Evolutionary conservation across 257 asterid genomes (phyloP).

Genomic region (Parsonsia alboflavescens): DNA sequence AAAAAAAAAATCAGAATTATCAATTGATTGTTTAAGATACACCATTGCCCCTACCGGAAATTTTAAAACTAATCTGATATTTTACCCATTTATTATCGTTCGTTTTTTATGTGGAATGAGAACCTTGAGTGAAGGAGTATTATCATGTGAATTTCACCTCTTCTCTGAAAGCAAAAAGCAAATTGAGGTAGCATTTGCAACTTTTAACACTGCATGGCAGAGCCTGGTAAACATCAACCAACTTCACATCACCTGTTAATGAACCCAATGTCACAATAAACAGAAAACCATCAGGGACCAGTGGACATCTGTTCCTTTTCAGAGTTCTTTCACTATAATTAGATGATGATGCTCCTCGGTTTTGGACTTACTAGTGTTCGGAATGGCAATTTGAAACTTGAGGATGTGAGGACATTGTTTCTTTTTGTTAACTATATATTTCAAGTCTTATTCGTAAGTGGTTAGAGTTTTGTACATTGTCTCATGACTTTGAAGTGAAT

Average conservation of each 20-base stretch:
- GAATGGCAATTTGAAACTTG: neutral
- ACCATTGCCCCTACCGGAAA: neutral
- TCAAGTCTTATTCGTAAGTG: neutral
- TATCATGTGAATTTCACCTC: neutral
- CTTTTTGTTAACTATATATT: neutral
- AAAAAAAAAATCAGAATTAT: neutral
- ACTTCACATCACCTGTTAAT: neutral
- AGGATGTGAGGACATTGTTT: neutral
- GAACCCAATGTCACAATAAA: neutral
- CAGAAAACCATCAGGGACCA: neutral
- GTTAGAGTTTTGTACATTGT: neutral
- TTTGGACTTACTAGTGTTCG: neutral
- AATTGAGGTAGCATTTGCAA: neutral
- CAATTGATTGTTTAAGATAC: neutral
- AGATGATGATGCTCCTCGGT: neutral
- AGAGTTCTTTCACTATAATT: neutral
- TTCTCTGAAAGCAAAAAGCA: neutral
- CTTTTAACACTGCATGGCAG: neutral
- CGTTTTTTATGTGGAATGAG: neutral
- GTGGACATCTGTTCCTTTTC: neutral
- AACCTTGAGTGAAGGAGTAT: neutral
- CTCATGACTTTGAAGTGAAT: neutral
- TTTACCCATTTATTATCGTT: neutral
- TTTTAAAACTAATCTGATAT: neutral
- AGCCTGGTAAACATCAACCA: neutral